These are phyloP conservation scores for Jaenimonas drosophilae DNA, from an alignment of 208 protist genomes.

Conservation along the genomic window DNA sequence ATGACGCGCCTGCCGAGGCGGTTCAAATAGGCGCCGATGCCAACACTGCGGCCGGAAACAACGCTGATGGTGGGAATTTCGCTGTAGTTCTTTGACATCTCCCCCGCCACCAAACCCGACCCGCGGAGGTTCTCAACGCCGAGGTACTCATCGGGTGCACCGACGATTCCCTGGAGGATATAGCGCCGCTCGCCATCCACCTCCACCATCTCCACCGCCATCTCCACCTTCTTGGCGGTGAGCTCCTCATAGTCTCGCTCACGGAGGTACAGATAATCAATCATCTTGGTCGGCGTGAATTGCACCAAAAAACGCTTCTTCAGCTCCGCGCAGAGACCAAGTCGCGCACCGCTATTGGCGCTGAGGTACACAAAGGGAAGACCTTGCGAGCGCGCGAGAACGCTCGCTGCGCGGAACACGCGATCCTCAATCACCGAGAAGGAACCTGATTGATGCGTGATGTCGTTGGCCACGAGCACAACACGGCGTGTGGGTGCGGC, in stretches of 20 bases:
- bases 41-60: constrained; percentile 95
- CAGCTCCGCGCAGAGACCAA: constrained; percentile 93
- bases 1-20: constrained; percentile 95
- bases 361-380: constrained; percentile 96
- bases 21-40: constrained; percentile 98
- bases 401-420: constrained; percentile 86
- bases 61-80: constrained; percentile 96
- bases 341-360: constrained; percentile 95
- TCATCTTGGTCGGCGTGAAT: constrained; percentile 80
- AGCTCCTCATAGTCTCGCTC: constrained; percentile 78
- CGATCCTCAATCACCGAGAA: constrained; percentile 94
- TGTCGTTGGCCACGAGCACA: constrained; percentile 98
- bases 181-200: constrained; percentile 71
- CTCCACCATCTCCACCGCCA: constrained; percentile 21
- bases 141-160: constrained; percentile 84
- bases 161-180: constrained; percentile 91
- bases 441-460: constrained; percentile 94
- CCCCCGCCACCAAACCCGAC: constrained; percentile 94
- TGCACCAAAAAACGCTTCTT: constrained; percentile 87
- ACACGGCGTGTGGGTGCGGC: constrained; percentile 50
- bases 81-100: constrained; percentile 95
- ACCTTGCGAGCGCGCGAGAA: constrained; percentile 68
- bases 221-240: constrained; percentile 22
- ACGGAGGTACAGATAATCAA: constrained; percentile 94
- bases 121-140: constrained; percentile 97